phyloP scores from a whole-genome alignment of 2,329 filamentous ascomycete species.

The Fusarium foetens region DNA sequence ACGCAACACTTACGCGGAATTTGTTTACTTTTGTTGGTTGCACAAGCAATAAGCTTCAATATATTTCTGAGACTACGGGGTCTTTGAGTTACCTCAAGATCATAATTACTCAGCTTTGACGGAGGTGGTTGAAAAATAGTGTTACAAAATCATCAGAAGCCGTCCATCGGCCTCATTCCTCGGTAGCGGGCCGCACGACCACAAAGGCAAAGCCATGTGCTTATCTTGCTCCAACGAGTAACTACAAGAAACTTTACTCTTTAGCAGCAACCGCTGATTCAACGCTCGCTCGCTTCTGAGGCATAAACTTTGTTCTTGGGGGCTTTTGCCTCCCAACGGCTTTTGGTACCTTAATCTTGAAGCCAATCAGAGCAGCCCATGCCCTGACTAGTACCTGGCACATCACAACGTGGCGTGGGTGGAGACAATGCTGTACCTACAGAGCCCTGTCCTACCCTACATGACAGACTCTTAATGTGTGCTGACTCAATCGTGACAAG shows the following conservation, averaged over 20 bases:
- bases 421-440: background rate
- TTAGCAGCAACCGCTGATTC: background rate
- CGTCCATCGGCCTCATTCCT: background rate
- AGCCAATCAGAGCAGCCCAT: slow-evolving; percentile 22
- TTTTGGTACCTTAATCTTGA: background rate
- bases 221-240: background rate
- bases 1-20: slow-evolving; percentile 23
- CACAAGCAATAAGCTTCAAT: background rate
- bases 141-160: background rate
- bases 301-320: slow-evolving; percentile 23
- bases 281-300: slow-evolving; percentile 8
- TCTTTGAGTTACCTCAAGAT: background rate
- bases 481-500: slow-evolving; percentile 11
- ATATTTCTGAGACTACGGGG: background rate
- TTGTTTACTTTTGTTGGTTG: slow-evolving; percentile 7
- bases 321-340: slow-evolving; percentile 24
- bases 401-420: slow-evolving; percentile 36
- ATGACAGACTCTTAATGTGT: slow-evolving; percentile 9
- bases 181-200: slow-evolving; percentile 12
- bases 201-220: slow-evolving; percentile 12
- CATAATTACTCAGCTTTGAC: slow-evolving; percentile 7
- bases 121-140: slow-evolving; percentile 10
- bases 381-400: slow-evolving; percentile 41
- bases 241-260: slow-evolving; percentile 14
- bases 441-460: slow-evolving; percentile 24